phyloP scores from a whole-genome alignment of 129 eudicot species.

The Helianthus annuus region HanXRQr2.0-SUNRISE NC_035443.2:159302861-159303360 shows the following conservation, averaged over 20 bases:
- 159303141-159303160: constrained; percentile 1
- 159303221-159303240: background rate
- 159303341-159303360: background rate
- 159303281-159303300: background rate
- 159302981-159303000: constrained; percentile 85
- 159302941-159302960: constrained; percentile 92
- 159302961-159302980: constrained; percentile 97
- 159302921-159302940: constrained; percentile 82
- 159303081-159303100: constrained; percentile 82
- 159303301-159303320: background rate
- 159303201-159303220: constrained; percentile 14
- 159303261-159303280: background rate
- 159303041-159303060: constrained; percentile 84
- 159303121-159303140: constrained; percentile 48
- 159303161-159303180: background rate
- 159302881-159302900: constrained; percentile 78
- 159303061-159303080: constrained; percentile 91
- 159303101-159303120: constrained; percentile 77
- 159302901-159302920: constrained; percentile 70
- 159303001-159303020: constrained; percentile 93
- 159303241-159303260: background rate
- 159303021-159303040: constrained; percentile 96
- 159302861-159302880: background rate
- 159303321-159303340: background rate
- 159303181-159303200: background rate